Evolutionary conservation across 2,329 filamentous ascomycete species (phyloP), one percentile per base, ranked within the genome.

Genomic region (Penicillium frequentans): DNA sequence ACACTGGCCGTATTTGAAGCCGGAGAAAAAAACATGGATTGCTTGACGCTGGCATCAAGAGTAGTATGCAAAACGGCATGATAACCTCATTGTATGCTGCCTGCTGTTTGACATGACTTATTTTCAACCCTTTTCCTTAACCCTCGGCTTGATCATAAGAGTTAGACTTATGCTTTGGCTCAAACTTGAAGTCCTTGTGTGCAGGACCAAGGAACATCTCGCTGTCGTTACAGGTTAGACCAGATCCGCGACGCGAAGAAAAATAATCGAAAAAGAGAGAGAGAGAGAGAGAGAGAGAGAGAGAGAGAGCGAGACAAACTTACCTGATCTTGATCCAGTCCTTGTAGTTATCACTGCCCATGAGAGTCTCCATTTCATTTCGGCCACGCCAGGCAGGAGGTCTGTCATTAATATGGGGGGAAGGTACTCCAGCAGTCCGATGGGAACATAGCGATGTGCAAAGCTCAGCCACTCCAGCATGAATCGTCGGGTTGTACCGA

Each of bases 301-400:
- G 3, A 42, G 10, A 24, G 23, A 24, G 4, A 24, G 4, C 23
- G 39, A 1, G 19, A 16, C 9, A 42, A 31, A 81, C 86, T 74
- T 84, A 95, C 92, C 88, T 96, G 69, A 99, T 96, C 81, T 96
- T 98, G 74, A 99, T 92, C 95, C 95, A 99, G 75, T 99, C 95
- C 78, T 89, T 90, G 78, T 96, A 97, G 76, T 98, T 92, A 62
- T 86, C 85, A 76, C 92, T 97, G 14, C 88, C 88, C 77, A 99
- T 82, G 63, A 99, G 78, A n/a, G 91, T 96, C 83, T 99, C 95
- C 70, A 99, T 76, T 53, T 99, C 95, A 75, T 95, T 89, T 57
- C 95, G 83, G 21, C 93, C 93, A 66, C 81, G 84, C 72, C 90
- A 99, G 46, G 86, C 86, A 6, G 93, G 93, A 48, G 95, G 91